Conservation (phyloP, 768 basidiomycete species). For the Daedaleopsis sinensis region DNA sequence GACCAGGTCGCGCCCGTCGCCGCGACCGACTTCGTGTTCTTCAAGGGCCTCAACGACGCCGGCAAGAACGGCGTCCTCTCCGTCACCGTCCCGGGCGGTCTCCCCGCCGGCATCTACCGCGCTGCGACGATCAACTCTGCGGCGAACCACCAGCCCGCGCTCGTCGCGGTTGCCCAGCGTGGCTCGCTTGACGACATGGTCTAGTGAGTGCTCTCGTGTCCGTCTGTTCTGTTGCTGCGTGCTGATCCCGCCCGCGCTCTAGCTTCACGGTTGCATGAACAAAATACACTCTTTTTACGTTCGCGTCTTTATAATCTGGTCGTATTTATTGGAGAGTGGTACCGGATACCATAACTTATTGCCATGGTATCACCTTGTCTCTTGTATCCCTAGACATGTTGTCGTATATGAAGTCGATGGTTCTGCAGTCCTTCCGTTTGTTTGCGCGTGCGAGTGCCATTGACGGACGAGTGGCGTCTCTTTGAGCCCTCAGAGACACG, state of each 20-base stretch:
- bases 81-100: conserved; percentile 43
- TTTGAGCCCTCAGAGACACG: too few species aligned
- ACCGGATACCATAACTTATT: conserved; percentile 11
- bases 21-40: conserved; percentile 60
- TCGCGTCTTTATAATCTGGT: background rate
- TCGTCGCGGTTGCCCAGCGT: conserved; percentile 47
- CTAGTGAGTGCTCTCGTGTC: conserved; percentile 33
- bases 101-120: conserved; percentile 47
- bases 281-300: background rate
- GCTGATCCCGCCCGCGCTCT: background rate
- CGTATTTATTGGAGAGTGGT: conserved; percentile 13
- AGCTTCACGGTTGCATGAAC: conserved; percentile 17
- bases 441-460: too few species aligned
- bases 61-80: conserved; percentile 47
- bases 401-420: conserved; percentile 16
- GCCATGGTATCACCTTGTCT: background rate
- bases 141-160: conserved; percentile 46
- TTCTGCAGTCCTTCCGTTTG: background rate
- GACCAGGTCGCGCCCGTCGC: conserved; percentile 47
- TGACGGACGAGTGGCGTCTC: too few species aligned
- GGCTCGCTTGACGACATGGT: conserved; percentile 44
- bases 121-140: conserved; percentile 47
- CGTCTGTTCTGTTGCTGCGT: background rate
- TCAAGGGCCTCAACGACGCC: conserved; percentile 57
- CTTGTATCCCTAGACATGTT: conserved; percentile 21